phyloP scores from a whole-genome alignment of 2,329 filamentous ascomycete genomes.

The Aspergillus alliaceus region DNA sequence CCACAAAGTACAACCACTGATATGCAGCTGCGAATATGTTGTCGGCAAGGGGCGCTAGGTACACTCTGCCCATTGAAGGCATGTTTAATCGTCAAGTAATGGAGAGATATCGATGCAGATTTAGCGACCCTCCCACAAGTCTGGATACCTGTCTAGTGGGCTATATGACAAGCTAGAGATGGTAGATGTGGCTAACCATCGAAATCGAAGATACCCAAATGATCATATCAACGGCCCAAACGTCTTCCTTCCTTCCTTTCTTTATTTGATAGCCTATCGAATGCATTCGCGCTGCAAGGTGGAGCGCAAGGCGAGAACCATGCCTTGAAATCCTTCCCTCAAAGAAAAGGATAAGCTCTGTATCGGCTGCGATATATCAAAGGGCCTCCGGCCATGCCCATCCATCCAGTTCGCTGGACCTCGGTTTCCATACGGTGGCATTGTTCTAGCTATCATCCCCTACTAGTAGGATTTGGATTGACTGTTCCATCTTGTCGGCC shows the following conservation, averaged over 20 bases:
- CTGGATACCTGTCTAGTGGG: neutral
- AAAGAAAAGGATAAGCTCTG: constrained; percentile 46
- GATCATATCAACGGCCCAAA: constrained; percentile 8
- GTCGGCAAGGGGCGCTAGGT: too few relatives aligned
- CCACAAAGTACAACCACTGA: too few relatives aligned
- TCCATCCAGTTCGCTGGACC: constrained; percentile 13
- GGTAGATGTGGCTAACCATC: constrained; percentile 1
- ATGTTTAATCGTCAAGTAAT: neutral
- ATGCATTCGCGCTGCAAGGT: constrained; percentile 50
- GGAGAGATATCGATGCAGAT: neutral
- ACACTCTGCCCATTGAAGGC: too few relatives aligned
- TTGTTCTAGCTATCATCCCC: constrained; percentile 4
- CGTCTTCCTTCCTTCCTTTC: constrained; percentile 1
- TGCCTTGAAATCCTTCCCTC: constrained; percentile 48
- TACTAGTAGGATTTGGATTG: constrained; percentile 8
- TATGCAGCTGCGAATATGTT: too few relatives aligned
- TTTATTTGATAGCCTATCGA: constrained; percentile 1
- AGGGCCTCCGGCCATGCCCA: constrained; percentile 14
- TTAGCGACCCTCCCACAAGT: neutral
- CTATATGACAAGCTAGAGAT: neutral
- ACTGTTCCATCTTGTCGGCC: constrained; percentile 8
- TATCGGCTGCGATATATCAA: constrained; percentile 55
- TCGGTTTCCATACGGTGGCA: constrained; percentile 4
- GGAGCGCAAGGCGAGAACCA: constrained; percentile 54
- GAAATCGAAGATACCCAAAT: constrained; percentile 29